These are phyloP conservation scores for Fusarium sambucinum DNA, from an alignment of 2,329 filamentous ascomycete species.

Conservation along the genomic window DNA sequence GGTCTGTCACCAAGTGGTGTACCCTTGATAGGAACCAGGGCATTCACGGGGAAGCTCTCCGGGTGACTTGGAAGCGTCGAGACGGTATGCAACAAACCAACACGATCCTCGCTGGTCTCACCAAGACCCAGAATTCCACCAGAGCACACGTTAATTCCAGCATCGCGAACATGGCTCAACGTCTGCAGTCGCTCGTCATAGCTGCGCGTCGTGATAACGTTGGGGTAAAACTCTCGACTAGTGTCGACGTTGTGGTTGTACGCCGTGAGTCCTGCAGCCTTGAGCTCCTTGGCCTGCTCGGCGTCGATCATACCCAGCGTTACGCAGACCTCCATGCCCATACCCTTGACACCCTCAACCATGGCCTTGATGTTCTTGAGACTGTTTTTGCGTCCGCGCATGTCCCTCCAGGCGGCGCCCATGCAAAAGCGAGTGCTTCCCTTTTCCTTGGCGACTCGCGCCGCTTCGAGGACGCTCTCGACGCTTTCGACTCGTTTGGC, in stretches of 20 bases:
- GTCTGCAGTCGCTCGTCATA: constrained; percentile 91
- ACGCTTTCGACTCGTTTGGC: constrained; percentile 84
- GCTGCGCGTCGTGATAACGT: constrained; percentile 83
- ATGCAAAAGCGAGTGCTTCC: constrained; percentile 95
- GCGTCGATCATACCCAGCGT: constrained; percentile 92
- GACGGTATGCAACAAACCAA: constrained; percentile 86
- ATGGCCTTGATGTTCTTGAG: constrained; percentile 88
- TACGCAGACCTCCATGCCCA: constrained; percentile 95
- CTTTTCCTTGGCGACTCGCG: constrained; percentile 81
- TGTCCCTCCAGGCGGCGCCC: constrained; percentile 94
- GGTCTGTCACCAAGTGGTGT: constrained; percentile 83
- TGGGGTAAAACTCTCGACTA: constrained; percentile 87
- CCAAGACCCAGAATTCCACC: constrained; percentile 90
- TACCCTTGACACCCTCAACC: constrained; percentile 81
- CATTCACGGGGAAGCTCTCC: constrained; percentile 92
- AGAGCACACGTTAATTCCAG: constrained; percentile 90
- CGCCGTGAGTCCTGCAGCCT: constrained; percentile 85
- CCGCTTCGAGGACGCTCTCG: constrained; percentile 83
- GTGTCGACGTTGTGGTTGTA: constrained; percentile 98
- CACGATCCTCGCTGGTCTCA: constrained; percentile 81
- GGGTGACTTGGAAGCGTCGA: constrained; percentile 84
- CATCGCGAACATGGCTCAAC: constrained; percentile 82
- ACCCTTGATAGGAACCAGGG: constrained; percentile 89
- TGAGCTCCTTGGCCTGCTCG: constrained; percentile 83
- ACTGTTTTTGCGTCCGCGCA: constrained; percentile 88